Conservation (phyloP, 176 grass and related monocot species). For the Chloris gayana region DNA sequence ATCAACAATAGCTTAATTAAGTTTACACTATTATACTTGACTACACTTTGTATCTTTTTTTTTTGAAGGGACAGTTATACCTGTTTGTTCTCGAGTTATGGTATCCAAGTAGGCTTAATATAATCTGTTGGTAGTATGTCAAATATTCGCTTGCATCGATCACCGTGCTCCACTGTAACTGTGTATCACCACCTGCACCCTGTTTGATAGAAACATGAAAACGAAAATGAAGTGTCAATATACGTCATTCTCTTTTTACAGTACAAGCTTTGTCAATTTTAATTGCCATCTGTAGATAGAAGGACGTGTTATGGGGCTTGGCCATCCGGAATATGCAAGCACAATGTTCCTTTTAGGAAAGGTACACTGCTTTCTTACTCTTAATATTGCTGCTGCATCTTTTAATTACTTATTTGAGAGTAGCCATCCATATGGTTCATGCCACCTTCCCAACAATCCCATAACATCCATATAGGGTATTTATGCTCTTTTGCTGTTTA, state of each 20-base stretch:
- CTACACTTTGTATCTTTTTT: too few relatives aligned
- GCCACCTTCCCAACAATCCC: neutral
- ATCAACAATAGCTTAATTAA: constrained; percentile 24
- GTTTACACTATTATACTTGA: neutral
- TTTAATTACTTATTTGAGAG: constrained; percentile 28
- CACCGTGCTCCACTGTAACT: neutral
- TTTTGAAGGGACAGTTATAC: too few relatives aligned
- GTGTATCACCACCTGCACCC: neutral
- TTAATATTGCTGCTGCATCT: constrained; percentile 29
- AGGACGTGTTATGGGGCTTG: constrained; percentile 70
- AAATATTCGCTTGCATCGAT: neutral
- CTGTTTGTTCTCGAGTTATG: constrained; percentile 20
- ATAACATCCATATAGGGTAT: neutral
- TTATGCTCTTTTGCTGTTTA: neutral
- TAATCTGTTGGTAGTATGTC: neutral
- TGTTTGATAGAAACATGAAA: neutral
- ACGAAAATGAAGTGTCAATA: neutral
- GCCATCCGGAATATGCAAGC: constrained; percentile 74
- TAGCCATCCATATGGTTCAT: neutral
- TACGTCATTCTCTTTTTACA: neutral
- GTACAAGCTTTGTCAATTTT: constrained; percentile 20
- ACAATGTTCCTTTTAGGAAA: constrained; percentile 89
- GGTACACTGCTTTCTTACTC: constrained; percentile 49
- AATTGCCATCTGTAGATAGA: constrained; percentile 66
- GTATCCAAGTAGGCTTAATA: neutral